Evolutionary conservation across 2,329 filamentous ascomycete genomes (phyloP).

Genomic region (Laburnicola sp.): DNA sequence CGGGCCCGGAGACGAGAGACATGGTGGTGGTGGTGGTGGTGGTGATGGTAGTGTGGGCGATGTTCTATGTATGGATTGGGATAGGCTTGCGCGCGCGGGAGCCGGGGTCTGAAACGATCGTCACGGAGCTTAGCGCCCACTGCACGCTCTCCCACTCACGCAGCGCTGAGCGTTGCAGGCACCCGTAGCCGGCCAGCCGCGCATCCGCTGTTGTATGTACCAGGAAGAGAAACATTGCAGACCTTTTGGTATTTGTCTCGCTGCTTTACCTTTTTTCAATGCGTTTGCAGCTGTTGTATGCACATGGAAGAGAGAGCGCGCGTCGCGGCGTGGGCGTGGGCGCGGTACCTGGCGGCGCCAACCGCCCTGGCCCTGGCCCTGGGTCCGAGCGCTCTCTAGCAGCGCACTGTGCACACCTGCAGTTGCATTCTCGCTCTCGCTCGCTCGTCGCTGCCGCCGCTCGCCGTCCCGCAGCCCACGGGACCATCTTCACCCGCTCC

Average conservation of each 20-base stretch:
- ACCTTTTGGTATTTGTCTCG: no score
- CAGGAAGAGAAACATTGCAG: no score
- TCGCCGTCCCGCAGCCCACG: constrained; percentile 24
- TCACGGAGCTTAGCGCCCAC: constrained; percentile 15
- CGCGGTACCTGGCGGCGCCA: no score
- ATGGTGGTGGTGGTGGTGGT: constrained; percentile 43
- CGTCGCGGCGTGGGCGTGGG: not conserved
- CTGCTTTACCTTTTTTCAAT: no score
- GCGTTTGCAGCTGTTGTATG: no score
- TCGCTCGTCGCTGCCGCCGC: constrained; percentile 15
- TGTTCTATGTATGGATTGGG: no score
- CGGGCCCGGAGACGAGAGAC: constrained; percentile 64
- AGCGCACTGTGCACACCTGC: no score
- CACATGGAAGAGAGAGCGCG: no score
- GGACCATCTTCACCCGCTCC: constrained; percentile 23
- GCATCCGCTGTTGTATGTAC: no score
- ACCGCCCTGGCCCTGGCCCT: constrained; percentile 1
- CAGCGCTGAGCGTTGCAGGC: not conserved
- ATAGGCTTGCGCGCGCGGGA: constrained; percentile 12
- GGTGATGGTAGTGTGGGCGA: constrained; percentile 1
- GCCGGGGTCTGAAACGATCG: constrained; percentile 22
- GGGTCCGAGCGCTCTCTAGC: constrained; percentile 5
- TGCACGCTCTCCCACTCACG: not conserved
- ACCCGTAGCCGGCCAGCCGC: no score
- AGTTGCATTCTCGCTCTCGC: no score